Conservation (phyloP, 2,329 filamentous ascomycete genomes). For the Apiospora kogelbergensis region DNA sequence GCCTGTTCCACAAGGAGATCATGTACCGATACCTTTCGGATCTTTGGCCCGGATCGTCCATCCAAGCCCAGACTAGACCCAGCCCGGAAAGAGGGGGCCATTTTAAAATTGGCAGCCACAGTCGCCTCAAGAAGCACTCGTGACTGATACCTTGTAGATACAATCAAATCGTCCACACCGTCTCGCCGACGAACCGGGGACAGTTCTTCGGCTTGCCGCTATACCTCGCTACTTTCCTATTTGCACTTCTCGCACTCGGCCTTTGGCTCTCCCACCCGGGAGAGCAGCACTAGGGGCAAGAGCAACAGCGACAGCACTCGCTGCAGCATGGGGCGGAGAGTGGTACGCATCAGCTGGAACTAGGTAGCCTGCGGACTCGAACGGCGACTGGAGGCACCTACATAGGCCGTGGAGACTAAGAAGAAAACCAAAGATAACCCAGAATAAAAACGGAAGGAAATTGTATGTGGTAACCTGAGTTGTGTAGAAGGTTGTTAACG, state of each 20-base stretch:
- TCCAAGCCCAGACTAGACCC: neutral
- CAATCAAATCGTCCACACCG: neutral
- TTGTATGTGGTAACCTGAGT: no score
- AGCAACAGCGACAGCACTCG: neutral
- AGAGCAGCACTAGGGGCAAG: neutral
- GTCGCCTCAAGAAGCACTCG: no score
- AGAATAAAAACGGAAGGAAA: no score
- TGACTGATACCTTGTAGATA: no score
- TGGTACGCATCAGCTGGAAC: neutral
- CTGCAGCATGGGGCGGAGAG: neutral
- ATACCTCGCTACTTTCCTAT: neutral
- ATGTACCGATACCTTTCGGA: neutral
- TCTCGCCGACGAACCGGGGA: neutral
- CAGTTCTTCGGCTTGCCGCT: slow-evolving; percentile 12
- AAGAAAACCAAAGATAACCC: neutral
- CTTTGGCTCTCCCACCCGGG: neutral
- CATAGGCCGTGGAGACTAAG: neutral
- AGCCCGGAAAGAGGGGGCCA: neutral
- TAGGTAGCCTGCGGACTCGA: neutral
- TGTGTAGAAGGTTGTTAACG: no score
- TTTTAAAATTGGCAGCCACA: neutral
- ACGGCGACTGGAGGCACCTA: no score
- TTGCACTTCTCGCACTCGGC: slow-evolving; percentile 1
- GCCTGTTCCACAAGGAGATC: neutral
- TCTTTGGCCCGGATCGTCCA: neutral